Base-by-base conservation (phyloP, 1,284 basidiomycete genomes). In the Mycena sp. region DNA sequence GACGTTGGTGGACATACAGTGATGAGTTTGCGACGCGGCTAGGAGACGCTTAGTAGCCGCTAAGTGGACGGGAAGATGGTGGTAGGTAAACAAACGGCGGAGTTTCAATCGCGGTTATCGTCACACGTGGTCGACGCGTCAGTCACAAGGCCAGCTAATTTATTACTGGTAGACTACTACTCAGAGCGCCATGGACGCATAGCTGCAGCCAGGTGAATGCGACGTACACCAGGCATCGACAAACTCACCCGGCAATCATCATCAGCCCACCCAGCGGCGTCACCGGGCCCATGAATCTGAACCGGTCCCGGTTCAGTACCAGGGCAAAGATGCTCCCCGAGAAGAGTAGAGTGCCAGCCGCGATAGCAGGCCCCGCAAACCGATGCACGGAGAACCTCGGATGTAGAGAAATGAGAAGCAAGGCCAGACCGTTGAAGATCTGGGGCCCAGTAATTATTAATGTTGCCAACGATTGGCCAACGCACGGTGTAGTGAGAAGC, bases 351-450 rank as follows among this genome's bases (percentile, higher is more conserved):
- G 85, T 82, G 1, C 94, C 93, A 2, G 75, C 74, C 14, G 84
- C 81, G 59, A 94, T 87, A 3, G 91, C 86, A 3, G 88, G 88
- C 3, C 87, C 88, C n/a, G 92, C 90, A 69, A 90, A 87, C 41
- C 82, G 80, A 72, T 92, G 88, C 3, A 71, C 64, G 0, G 87
- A 80, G 71, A 92, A 90, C 29, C 85, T 82, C 2, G 86, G 90
- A 76, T 94, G 91, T 70, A 89, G 77, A 0, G 91, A 93, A 25
- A 94, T 76, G 9, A 88, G 78, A 65, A 95, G 78, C 40, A 95
- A 77, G 0, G 85, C 91, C 17, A 95, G 81, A 16, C 93, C 94
- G 69, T 95, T 94, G 74, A 86, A 89, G 51, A 94, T 83, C 89
- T 92, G 7, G 9, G 46, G 10, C 32, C 40, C 14, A 40, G 46